phyloP scores from a whole-genome alignment of 495 filamentous ascomycete genomes.

The Penicillium antarcticum region DNA sequence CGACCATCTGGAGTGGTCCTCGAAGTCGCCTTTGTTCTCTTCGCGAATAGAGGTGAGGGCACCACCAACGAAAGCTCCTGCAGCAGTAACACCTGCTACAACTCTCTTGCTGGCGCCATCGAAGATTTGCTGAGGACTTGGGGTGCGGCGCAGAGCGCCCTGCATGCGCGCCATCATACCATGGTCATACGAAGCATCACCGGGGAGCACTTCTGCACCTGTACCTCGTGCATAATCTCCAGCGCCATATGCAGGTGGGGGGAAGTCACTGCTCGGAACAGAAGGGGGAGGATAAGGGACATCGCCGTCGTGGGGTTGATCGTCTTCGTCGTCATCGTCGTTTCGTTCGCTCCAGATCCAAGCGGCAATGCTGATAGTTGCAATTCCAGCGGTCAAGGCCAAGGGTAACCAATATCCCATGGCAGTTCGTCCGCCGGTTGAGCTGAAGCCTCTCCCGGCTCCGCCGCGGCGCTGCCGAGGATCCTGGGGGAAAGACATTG shows the following conservation, averaged over 20 bases:
- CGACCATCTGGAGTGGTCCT: constrained; percentile 80
- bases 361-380: constrained; percentile 76
- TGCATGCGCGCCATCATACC: constrained; percentile 75
- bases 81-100: constrained; percentile 75
- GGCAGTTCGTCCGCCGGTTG: constrained; percentile 60
- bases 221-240: constrained; percentile 31
- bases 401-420: constrained; percentile 85
- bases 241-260: constrained; percentile 26
- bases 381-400: constrained; percentile 77
- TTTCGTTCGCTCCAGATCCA: constrained; percentile 91
- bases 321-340: constrained; percentile 64
- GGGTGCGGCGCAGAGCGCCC: constrained; percentile 79
- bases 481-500: constrained; percentile 77
- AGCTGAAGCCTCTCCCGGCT: constrained; percentile 52
- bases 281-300: constrained; percentile 33
- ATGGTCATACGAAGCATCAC: constrained; percentile 45
- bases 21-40: constrained; percentile 74
- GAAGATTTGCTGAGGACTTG: constrained; percentile 84
- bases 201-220: constrained; percentile 26
- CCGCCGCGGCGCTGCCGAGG: constrained; percentile 53
- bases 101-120: constrained; percentile 75
- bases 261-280: constrained; percentile 24
- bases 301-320: constrained; percentile 40
- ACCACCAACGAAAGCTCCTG: constrained; percentile 72
- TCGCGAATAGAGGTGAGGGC: constrained; percentile 83